Evolutionary conservation across 1,284 basidiomycete genomes (phyloP), one percentile per base, ranked within the genome.

Genomic region (Ganoderma sinense): DNA sequence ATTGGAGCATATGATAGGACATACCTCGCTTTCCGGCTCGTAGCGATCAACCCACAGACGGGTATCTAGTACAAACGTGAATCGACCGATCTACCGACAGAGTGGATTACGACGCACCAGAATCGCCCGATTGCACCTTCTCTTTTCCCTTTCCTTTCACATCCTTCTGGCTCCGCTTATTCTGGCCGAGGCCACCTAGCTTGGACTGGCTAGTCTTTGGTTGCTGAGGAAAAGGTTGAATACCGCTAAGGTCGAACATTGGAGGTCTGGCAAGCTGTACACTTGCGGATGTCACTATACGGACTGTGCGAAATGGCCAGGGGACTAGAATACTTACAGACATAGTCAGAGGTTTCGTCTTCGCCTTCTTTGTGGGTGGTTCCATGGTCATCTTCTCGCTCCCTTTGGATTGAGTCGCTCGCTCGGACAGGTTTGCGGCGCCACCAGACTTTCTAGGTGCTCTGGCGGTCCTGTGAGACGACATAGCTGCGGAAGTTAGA

Each of bases 1-100:
- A 33, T 53, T 43, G 39, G 2, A 14, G 51, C 40, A 59, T 20
- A 33, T 20, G 6, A 13, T 48, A 39, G 20, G 5, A 59, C 82
- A 62, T 70, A 94, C 94, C 83, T 92, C 90, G 2, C 82, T 85
- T 0, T 74, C 82, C 1, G 95, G 95, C 73, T 89, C 89, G 73
- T 92, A 94, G 33, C 84, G 85, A 75, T 96, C 95, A 2, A 94
- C 87, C 95, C 95, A 97, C 69, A 96, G 82, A 39, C 79, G 77
- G 63, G 86, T 84, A 64, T 87, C 86, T 84, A 64, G 86, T 84
- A 64, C 86, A 86, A 83, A 7, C 7, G 41, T 56, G 23, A n/a
- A 26, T 16, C 4, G 39, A 10, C 3, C 0, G 20, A 23, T 16
- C 33, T 58, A 39, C 2, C 23, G 29, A 11, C 8, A 18, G 39